phyloP scores from a whole-genome alignment of 225 moss, liverwort and hornwort genomes.

The Anthoceros angustus region DNA sequence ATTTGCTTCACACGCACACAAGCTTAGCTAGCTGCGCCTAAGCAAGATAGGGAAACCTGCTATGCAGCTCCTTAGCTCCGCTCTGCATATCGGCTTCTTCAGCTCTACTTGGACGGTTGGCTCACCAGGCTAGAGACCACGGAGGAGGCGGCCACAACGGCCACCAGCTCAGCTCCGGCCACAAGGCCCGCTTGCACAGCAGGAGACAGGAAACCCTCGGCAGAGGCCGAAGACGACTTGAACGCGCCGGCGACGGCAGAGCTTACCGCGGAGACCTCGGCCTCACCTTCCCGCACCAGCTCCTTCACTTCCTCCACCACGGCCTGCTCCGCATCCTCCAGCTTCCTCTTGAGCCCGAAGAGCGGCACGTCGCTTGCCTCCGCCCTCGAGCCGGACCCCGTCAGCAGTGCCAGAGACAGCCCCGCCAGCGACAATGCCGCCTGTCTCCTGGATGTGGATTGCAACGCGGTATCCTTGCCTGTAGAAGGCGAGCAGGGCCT shows the following conservation, averaged over 20 bases:
- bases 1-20: too few relatives aligned
- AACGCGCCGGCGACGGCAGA: conserved; percentile 31
- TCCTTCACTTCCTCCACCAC: conserved; percentile 61
- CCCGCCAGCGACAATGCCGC: conserved; percentile 29
- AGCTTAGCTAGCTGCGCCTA: neutral
- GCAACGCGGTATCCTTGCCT: neutral
- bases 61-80: neutral
- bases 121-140: conserved; percentile 67
- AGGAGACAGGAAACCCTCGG: conserved; percentile 33
- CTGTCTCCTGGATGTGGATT: conserved; percentile 24
- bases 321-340: conserved; percentile 18
- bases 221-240: conserved; percentile 7
- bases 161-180: conserved; percentile 59
- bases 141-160: conserved; percentile 60
- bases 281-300: conserved; percentile 43
- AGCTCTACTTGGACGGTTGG: conserved; percentile 48
- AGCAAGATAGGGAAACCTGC: neutral
- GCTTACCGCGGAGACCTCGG: conserved; percentile 21
- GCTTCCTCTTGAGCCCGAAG: conserved; percentile 35
- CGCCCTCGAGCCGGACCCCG: conserved; percentile 20
- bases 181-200: conserved; percentile 60
- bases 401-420: conserved; percentile 22
- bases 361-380: conserved; percentile 38
- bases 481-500: neutral
- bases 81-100: neutral